Evolutionary conservation across 2,329 filamentous ascomycete species (phyloP), one percentile per base, ranked within the genome.

Genomic region (Cladobotryum mycophilum): DNA sequence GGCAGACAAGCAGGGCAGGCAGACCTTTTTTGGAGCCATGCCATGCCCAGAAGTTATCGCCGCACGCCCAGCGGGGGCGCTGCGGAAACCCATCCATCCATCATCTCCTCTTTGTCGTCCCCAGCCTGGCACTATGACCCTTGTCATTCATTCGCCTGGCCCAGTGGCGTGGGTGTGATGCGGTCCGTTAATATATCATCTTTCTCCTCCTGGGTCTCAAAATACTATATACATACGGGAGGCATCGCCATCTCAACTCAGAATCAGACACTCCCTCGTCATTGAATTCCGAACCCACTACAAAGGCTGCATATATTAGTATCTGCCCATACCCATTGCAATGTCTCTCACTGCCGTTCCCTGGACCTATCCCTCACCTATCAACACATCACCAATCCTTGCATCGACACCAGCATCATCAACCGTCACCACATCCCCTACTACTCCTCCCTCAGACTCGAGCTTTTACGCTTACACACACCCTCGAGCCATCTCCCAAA

Each of bases 331-430:
- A 6, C n/a, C 11, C 20, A 35, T 25, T 44, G 34, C 17, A 25
- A 53, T 55, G 53, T 51, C 53, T 36, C 51, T 55, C 35, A 35
- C 53, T 11, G 36, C 42, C 5, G 15, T 14, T 30, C 41, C 51
- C n/a, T 55, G 53, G 53, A 45, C 51, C 5, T 53, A 49, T 46
- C 25, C 50, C 6, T 51, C 48, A 5, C 41, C 52, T 4, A 34
- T 42, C 9, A 47, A 38, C 13, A 41, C 48, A 8, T 41, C 52
- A 7, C 51, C 48, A 25, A 45, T 33, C 41, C 20, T 51, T 18
- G 35, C 51, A 4, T 33, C 41, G n/a, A 25, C 41, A 30, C 13
- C 20, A 14, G 22, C 41, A n/a, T 25, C 41, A 9, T 38, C 41
- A 20, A 22, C 41, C 4, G 22, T 17, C 18, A 45, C 34, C 18